Evolutionary conservation across 2,329 filamentous ascomycete species (phyloP).

Genomic region (Diaporthe eres): DNA sequence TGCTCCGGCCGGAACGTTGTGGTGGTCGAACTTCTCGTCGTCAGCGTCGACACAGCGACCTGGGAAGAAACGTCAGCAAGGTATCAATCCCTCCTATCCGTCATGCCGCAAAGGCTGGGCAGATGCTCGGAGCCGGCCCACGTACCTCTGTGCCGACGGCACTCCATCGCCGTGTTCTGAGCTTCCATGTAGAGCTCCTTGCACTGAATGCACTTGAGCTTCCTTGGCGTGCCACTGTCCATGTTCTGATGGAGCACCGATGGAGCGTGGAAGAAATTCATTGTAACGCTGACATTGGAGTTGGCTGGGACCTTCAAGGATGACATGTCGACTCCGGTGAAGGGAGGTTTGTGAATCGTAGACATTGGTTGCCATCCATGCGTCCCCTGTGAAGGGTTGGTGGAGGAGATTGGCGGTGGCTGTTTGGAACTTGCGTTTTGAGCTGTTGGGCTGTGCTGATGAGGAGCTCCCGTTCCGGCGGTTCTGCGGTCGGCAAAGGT

Average conservation of each 20-base stretch:
- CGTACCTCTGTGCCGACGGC: slow-evolving; percentile 2
- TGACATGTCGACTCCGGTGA: not conserved
- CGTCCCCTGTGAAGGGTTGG: too few relatives aligned
- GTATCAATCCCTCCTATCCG: rapidly evolving
- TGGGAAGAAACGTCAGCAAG: not conserved
- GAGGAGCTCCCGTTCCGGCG: not conserved
- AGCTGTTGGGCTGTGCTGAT: too few relatives aligned
- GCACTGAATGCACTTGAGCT: slow-evolving; percentile 8
- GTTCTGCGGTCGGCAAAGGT: not conserved
- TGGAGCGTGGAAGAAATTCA: not conserved
- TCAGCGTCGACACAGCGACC: not conserved
- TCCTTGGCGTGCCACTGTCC: not conserved
- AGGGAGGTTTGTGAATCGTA: not conserved
- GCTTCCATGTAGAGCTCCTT: not conserved
- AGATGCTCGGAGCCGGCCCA: rapidly evolving
- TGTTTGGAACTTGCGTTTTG: not conserved
- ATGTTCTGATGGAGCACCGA: not conserved
- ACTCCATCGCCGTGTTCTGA: not conserved
- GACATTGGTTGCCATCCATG: not conserved
- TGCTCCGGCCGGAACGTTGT: not conserved
- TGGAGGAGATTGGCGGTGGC: not conserved
- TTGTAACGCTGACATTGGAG: not conserved
- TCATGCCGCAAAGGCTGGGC: not conserved
- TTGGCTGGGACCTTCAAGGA: not conserved
- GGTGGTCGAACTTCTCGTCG: not conserved